Percentiles rank a stretch among this genome's conserved stretches.
Conservation (phyloP, 352 stramenopile species). For the Pythium biforme region DNA sequence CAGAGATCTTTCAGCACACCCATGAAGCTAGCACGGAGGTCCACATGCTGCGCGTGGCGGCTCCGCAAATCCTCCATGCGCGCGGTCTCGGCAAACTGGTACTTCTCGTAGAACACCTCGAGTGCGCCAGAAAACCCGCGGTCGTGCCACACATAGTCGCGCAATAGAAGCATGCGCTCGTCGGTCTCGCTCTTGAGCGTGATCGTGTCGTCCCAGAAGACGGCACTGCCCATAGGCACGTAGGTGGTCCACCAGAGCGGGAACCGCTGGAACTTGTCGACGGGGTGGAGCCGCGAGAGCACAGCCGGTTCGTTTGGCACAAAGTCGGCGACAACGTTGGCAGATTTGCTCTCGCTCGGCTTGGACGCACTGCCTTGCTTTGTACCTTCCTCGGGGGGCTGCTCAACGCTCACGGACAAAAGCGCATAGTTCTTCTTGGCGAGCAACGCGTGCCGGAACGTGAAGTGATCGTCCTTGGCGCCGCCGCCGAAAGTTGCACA, state of each 20-base stretch:
- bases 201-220: conserved; percentile 78
- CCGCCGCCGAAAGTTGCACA: conserved; percentile 46
- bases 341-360: conserved; percentile 16
- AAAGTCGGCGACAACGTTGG: conserved; percentile 46
- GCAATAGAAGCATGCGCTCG: conserved; percentile 43
- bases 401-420: conserved; percentile 25
- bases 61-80: conserved; percentile 71
- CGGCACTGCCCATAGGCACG: conserved; percentile 51
- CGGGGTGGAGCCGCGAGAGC: conserved; percentile 30
- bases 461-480: conserved; percentile 53
- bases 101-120: conserved; percentile 74
- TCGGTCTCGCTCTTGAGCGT: conserved; percentile 52
- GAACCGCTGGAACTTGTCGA: conserved; percentile 40
- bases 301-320: conserved; percentile 34
- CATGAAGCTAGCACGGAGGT: conserved; percentile 39
- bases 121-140: conserved; percentile 44
- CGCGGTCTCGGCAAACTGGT: conserved; percentile 73
- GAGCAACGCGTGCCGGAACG: conserved; percentile 45
- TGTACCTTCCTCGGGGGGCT: conserved; percentile 16
- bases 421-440: conserved; percentile 64
- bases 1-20: conserved; percentile 58
- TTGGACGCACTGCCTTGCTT: background rate
- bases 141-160: conserved; percentile 45
- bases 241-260: conserved; percentile 60
- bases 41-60: conserved; percentile 38